Base-by-base conservation (phyloP, 1,139 yeast species). In the Waltiozyma sp. region DNA sequence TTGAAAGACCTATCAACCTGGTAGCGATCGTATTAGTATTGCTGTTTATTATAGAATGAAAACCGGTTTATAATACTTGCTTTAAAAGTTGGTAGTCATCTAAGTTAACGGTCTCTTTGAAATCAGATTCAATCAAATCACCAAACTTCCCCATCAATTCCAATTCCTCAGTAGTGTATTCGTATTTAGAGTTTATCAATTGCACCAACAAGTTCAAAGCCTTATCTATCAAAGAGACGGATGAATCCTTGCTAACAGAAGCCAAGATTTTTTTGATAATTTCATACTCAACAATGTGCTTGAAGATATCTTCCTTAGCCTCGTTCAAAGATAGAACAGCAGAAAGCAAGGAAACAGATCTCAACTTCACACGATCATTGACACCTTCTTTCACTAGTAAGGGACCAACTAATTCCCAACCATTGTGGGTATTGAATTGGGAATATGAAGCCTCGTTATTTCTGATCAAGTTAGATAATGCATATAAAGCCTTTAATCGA, bases 401-500 rank as follows among this genome's bases (percentile, higher is more conserved):
- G 11, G 61, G 59, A 0, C 61, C 54, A 15, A 76, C 53, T 14
- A 65, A 45, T 2, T 67, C 63, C 83, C 94, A 81, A n/a, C 97
- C 96, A 26, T 72, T 61, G 10, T 63, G 54, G 37, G 66, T 60
- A 39, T 68, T 73, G 55, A 91, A 89, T 45, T 64, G 58, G 9
- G 64, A 60, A 49, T 77, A 79, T 1, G 79, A 82, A 0, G 63
- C 65, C 28, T 66, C 63, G 55, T 77, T 80, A 63, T 91, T 89
- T 55, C 95, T 75, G n/a, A 88, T 62, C 23, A 79, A 66, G 40
- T 82, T 77, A 3, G 94, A 75, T 23, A 91, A 63, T 0, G 96
- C 96, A 58, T 81, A 86, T 28, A 88, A 58, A 0, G 87, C 76
- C 59, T 89, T 89, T 40, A 79, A 56, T 9, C 60, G 55, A 13